phyloP scores from a whole-genome alignment of 1,139 yeast species.

The Pneumocystis murina region DNA sequence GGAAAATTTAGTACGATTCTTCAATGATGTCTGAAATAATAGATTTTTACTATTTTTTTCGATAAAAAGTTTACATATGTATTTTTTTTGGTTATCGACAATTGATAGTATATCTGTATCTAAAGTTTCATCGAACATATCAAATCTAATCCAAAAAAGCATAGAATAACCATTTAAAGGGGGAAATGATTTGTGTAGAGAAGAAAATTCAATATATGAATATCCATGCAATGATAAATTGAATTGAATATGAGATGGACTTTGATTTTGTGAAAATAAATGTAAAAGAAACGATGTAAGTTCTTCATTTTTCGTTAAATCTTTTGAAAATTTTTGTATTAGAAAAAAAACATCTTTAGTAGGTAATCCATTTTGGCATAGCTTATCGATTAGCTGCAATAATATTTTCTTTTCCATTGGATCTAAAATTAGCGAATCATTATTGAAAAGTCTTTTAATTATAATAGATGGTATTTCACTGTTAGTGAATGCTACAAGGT shows the following conservation, averaged over 20 bases:
- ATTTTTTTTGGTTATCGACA: constrained; percentile 14
- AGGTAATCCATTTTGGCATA: not conserved
- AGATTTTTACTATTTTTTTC: constrained; percentile 15
- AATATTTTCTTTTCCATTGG: not conserved
- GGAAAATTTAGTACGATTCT: constrained; percentile 13
- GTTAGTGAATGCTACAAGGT: not conserved
- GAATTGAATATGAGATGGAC: constrained; percentile 4
- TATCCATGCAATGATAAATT: constrained; percentile 2
- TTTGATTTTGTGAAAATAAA: not conserved
- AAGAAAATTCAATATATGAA: constrained; percentile 11
- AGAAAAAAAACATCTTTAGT: not conserved
- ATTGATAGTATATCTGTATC: constrained; percentile 16
- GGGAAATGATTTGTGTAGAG: constrained; percentile 14
- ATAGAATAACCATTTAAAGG: constrained; percentile 16
- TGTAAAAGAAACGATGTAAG: not conserved
- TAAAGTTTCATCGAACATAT: constrained; percentile 12
- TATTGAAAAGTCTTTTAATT: not conserved
- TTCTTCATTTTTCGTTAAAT: not conserved
- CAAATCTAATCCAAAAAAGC: constrained; percentile 15
- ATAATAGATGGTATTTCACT: not conserved
- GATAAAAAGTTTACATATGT: constrained; percentile 15
- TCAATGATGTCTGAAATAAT: constrained; percentile 15
- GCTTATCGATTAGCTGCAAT: not conserved
- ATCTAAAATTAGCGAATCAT: not conserved
- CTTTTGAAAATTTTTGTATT: not conserved